Conservation (phyloP, 805 yeast genomes). For the Barnettozyma vustinii region DNA sequence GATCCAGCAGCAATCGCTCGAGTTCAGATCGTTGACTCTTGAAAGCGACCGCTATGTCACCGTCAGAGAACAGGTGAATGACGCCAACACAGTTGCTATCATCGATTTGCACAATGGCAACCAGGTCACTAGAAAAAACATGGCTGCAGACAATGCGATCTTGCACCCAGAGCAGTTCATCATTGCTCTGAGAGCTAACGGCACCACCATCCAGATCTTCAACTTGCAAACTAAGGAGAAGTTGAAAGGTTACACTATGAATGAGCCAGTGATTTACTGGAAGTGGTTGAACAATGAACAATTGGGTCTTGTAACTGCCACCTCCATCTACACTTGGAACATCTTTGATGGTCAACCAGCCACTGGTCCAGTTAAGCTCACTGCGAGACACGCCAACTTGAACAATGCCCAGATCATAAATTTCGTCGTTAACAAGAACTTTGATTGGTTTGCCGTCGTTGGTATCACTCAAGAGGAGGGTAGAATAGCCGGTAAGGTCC, state of each 20-base stretch:
- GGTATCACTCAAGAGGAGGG: slow-evolving; percentile 95
- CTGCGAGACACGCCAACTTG: slow-evolving; percentile 79
- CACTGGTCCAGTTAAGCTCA: slow-evolving; percentile 72
- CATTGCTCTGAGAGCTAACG: slow-evolving; percentile 91
- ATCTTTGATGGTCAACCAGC: slow-evolving; percentile 74
- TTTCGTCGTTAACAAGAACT: slow-evolving; percentile 72
- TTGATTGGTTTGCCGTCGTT: slow-evolving; percentile 90
- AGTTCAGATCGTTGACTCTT: slow-evolving; percentile 89
- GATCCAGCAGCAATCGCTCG: slow-evolving; percentile 77
- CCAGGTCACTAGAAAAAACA: slow-evolving; percentile 79
- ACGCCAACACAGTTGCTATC: slow-evolving; percentile 89
- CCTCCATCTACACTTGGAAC: slow-evolving; percentile 73
- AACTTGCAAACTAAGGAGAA: slow-evolving; percentile 84
- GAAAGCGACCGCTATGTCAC: slow-evolving; percentile 91
- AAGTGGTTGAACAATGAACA: slow-evolving; percentile 74
- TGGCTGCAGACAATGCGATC: slow-evolving; percentile 96
- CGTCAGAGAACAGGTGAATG: slow-evolving; percentile 54
- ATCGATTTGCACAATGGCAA: slow-evolving; percentile 78
- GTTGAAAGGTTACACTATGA: slow-evolving; percentile 78
- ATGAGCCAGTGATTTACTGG: slow-evolving; percentile 93
- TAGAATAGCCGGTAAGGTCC: slow-evolving; percentile 93
- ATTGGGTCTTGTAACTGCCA: slow-evolving; percentile 80
- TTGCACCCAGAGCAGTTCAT: slow-evolving; percentile 90
- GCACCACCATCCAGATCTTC: slow-evolving; percentile 92
- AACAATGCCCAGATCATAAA: slow-evolving; percentile 84